These are phyloP conservation scores for Alternaria ventricosa DNA, from an alignment of 2,329 filamentous ascomycete genomes.

Conservation along the genomic window DNA sequence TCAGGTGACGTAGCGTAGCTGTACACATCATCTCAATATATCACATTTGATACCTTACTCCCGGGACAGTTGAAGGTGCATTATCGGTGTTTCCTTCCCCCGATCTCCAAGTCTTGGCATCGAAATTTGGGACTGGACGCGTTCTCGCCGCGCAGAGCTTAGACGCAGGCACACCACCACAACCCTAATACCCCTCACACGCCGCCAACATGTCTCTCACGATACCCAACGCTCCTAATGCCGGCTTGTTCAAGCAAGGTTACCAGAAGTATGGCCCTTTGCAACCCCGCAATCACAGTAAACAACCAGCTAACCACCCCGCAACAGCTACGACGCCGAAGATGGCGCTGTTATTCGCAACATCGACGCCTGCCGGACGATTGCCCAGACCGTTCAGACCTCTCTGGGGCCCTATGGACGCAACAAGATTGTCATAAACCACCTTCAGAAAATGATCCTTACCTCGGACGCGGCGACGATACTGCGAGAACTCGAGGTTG, in stretches of 20 bases:
- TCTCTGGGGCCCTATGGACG: slow-evolving; percentile 96
- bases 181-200: slow-evolving; percentile 39
- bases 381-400: slow-evolving; percentile 94
- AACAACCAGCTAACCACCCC: slow-evolving; percentile 43
- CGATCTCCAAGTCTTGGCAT: slow-evolving; percentile 23
- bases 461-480: slow-evolving; percentile 98
- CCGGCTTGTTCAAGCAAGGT: slow-evolving; percentile 91
- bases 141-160: slow-evolving; percentile 30
- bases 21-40: background rate
- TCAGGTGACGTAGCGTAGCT: background rate
- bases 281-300: slow-evolving; percentile 23
- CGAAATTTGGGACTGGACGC: slow-evolving; percentile 33
- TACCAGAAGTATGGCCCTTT: slow-evolving; percentile 81
- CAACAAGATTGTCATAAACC: slow-evolving; percentile 99
- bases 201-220: slow-evolving; percentile 81
- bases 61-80: background rate
- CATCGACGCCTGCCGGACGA: slow-evolving; percentile 97
- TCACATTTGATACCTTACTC: background rate
- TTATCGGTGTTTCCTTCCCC: slow-evolving; percentile 14
- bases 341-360: slow-evolving; percentile 98
- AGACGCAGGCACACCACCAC: slow-evolving; percentile 27
- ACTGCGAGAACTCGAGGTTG: slow-evolving; percentile 94
- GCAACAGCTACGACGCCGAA: slow-evolving; percentile 90
- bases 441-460: slow-evolving; percentile 98
- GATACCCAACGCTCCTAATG: slow-evolving; percentile 92